A percentile compares a stretch with the other conserved stretches of the same genome.
Evolutionary conservation across 225 moss, liverwort and hornwort species (phyloP).

Genomic region (Rhytidiadelphus loreus): DNA sequence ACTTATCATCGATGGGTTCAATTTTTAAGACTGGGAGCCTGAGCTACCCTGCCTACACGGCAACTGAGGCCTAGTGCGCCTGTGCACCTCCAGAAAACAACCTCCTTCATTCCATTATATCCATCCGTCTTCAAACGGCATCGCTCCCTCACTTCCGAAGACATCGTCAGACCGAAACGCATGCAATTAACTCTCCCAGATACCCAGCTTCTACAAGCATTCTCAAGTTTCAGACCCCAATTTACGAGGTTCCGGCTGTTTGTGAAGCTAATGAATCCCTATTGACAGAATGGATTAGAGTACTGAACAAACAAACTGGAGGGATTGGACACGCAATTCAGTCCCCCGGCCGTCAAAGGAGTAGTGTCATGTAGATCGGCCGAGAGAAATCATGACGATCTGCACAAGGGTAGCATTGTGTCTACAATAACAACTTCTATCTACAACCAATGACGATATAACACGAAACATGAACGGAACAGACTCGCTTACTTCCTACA

Average conservation of each 20-base stretch:
- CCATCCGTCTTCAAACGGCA: no score
- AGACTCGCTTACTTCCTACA: not conserved
- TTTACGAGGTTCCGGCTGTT: not conserved
- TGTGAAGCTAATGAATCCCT: not conserved
- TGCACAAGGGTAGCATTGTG: not conserved
- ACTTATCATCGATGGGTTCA: not conserved
- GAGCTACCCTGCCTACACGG: not conserved
- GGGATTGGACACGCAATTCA: not conserved
- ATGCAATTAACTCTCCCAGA: not conserved
- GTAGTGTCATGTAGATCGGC: not conserved
- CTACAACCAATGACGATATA: not conserved
- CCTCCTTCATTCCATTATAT: not conserved
- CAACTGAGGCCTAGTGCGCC: not conserved
- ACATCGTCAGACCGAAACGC: not conserved
- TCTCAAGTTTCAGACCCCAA: not conserved
- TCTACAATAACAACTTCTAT: not conserved
- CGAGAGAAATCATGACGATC: not conserved
- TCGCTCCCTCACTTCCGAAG: not conserved
- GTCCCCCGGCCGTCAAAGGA: not conserved
- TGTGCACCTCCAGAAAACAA: not conserved
- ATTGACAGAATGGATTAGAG: not conserved
- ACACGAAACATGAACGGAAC: not conserved
- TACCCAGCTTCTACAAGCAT: not conserved
- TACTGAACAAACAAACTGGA: not conserved
- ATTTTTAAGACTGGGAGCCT: not conserved